phyloP scores from a whole-genome alignment of 148 eudicot genomes.

The Vaccinium macrocarpon region DNA sequence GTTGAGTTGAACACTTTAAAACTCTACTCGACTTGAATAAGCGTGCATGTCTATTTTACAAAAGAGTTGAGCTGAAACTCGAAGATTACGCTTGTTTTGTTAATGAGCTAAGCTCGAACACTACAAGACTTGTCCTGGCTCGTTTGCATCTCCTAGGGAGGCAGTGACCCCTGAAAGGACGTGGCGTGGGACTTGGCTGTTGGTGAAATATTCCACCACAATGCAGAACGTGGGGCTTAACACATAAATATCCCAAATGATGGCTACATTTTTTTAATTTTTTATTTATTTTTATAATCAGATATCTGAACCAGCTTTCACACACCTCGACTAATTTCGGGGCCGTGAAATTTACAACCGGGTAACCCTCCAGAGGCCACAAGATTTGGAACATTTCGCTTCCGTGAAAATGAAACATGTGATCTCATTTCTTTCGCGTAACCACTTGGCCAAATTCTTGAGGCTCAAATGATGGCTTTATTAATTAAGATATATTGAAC shows the following conservation, averaged over 20 bases:
- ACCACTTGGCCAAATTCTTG: too few species aligned
- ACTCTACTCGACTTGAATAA: too few species aligned
- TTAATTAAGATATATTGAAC: background rate
- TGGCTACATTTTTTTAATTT: background rate
- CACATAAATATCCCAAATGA: background rate
- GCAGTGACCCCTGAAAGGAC: background rate
- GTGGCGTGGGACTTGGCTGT: background rate
- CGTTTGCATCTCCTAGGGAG: background rate
- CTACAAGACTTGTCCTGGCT: too few species aligned
- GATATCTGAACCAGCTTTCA: too few species aligned
- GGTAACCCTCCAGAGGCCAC: background rate
- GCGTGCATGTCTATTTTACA: too few species aligned
- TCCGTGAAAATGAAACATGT: background rate
- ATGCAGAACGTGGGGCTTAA: background rate
- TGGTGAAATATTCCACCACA: conserved; percentile 3
- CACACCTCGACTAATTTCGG: background rate
- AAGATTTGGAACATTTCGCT: accelerated
- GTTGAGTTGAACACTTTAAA: too few species aligned
- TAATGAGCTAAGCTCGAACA: too few species aligned
- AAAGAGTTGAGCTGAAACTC: too few species aligned
- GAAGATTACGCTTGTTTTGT: too few species aligned
- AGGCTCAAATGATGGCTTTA: too few species aligned
- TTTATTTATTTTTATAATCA: too few species aligned
- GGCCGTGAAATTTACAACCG: background rate
- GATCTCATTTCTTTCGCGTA: too few species aligned